A percentile compares a stretch with the other conserved stretches of the same genome.
These are phyloP conservation scores for Apiotrichum laibachii DNA, from an alignment of 1,284 basidiomycete genomes.

Conservation along the genomic window DNA sequence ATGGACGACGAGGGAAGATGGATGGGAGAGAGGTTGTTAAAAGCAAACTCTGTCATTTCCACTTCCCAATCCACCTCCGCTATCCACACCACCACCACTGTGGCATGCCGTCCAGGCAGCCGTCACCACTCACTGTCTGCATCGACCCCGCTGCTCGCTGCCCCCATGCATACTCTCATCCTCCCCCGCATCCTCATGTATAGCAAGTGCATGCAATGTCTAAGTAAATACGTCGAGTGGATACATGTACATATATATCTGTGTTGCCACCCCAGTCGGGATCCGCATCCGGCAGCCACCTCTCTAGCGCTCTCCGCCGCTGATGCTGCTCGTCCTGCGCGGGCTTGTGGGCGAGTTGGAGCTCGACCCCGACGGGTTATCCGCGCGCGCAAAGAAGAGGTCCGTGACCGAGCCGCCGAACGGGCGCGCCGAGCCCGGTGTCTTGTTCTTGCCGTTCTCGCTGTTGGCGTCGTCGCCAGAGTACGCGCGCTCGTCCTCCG, in stretches of 20 bases:
- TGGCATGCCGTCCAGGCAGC: too few species aligned
- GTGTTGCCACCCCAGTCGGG: too few species aligned
- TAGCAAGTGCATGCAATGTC: not conserved
- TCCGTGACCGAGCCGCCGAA: constrained; percentile 35
- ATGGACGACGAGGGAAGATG: too few species aligned
- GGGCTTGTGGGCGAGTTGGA: not conserved
- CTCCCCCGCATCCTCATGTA: too few species aligned
- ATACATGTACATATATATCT: too few species aligned
- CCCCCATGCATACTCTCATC: too few species aligned
- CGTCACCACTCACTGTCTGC: too few species aligned
- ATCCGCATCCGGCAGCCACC: not conserved
- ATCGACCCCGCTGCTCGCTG: too few species aligned
- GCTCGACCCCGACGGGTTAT: constrained; percentile 5
- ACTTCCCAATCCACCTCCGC: too few species aligned
- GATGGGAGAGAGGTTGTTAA: too few species aligned
- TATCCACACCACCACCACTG: too few species aligned
- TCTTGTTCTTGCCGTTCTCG: constrained; percentile 51
- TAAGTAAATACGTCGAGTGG: not conserved
- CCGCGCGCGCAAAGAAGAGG: constrained; percentile 41
- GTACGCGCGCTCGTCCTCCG: constrained; percentile 17
- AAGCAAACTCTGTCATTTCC: too few species aligned
- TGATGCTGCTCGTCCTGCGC: not conserved
- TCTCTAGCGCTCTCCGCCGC: not conserved
- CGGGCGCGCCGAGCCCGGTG: not conserved
- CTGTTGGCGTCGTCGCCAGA: constrained; percentile 38